phyloP scores from a whole-genome alignment of 768 basidiomycete genomes.

The Phylloporus scabripes region DNA sequence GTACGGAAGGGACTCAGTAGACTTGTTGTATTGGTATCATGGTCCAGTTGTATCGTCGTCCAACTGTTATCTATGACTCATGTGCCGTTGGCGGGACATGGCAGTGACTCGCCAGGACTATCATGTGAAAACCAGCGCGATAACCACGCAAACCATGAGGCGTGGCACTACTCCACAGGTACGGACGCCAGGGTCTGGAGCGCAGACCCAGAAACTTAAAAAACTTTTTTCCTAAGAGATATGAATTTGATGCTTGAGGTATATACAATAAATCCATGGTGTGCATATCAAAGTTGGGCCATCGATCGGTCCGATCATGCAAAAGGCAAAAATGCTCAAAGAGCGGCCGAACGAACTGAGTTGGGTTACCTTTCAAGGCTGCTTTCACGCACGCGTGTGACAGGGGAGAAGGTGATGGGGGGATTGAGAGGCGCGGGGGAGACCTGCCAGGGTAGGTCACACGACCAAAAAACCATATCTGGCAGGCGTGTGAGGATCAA shows the following conservation, averaged over 20 bases:
- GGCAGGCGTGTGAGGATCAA: not conserved
- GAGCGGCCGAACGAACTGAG: not conserved
- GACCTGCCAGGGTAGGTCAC: not conserved
- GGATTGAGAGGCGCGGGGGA: not conserved
- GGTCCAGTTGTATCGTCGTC: not conserved
- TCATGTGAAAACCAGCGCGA: not conserved
- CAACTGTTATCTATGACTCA: not conserved
- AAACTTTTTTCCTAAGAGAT: not conserved
- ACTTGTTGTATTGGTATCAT: not conserved
- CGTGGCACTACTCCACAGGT: not conserved
- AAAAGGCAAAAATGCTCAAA: not conserved
- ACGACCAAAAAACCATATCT: not conserved
- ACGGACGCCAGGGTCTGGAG: not conserved
- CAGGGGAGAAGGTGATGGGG: not conserved
- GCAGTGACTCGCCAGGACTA: not conserved
- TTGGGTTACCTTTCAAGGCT: not conserved
- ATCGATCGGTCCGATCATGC: not conserved
- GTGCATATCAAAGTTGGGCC: not conserved
- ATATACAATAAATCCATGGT: not conserved
- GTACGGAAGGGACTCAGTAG: not conserved
- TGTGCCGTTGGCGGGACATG: not conserved
- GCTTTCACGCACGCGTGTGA: not conserved
- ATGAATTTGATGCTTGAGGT: not conserved
- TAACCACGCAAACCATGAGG: not conserved
- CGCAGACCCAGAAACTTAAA: not conserved